Conservation (phyloP, 345 rosid genomes). For the Bruguiera parviflora region DNA sequence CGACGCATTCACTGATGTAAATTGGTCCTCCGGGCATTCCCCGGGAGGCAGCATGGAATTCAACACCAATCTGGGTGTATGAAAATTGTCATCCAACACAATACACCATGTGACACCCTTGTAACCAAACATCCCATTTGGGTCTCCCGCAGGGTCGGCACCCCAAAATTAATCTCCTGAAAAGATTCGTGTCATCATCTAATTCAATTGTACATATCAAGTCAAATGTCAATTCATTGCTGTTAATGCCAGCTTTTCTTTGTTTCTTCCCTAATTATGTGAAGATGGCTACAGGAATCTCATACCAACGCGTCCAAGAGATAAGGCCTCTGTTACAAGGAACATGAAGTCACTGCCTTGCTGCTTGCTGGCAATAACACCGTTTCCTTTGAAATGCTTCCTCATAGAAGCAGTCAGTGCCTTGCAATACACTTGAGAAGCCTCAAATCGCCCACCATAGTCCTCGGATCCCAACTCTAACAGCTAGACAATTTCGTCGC, state of each 20-base stretch:
- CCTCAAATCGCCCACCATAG: neutral
- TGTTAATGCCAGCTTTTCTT: neutral
- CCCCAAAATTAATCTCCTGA: constrained; percentile 22
- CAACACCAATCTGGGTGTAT: constrained; percentile 38
- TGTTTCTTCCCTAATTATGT: neutral
- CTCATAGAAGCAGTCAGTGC: neutral
- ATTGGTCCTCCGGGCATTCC: constrained; percentile 28
- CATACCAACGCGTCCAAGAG: constrained; percentile 87
- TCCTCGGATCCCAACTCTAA: neutral
- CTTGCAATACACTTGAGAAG: neutral
- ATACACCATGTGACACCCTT: constrained; percentile 23
- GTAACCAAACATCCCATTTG: constrained; percentile 22
- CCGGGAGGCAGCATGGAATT: constrained; percentile 34
- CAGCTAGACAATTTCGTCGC: neutral
- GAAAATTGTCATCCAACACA: constrained; percentile 29
- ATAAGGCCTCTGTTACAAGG: constrained; percentile 74
- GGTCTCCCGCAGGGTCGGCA: constrained; percentile 16
- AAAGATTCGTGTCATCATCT: too few relatives aligned
- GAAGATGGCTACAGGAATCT: neutral
- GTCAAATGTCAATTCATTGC: neutral
- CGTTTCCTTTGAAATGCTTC: neutral
- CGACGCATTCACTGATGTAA: constrained; percentile 28
- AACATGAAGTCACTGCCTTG: constrained; percentile 68
- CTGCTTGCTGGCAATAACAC: neutral
- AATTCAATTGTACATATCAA: too few relatives aligned